Evolutionary conservation across 2,329 filamentous ascomycete genomes (phyloP).

Genomic region (Colletotrichum graminicola): DNA sequence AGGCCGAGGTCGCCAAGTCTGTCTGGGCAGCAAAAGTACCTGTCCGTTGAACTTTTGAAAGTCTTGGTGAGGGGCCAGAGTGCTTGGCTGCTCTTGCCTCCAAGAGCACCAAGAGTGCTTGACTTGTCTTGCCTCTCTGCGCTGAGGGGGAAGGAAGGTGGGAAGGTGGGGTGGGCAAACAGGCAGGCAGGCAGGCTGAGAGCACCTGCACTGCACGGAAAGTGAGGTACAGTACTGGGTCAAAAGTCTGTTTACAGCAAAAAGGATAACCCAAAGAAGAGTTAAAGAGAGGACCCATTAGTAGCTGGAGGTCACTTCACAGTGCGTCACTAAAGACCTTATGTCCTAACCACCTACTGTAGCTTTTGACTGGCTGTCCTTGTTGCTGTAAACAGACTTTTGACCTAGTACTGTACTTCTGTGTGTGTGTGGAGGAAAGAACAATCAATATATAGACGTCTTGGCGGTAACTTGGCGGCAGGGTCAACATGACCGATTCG

Average conservation of each 20-base stretch:
- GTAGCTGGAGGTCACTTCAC: too few relatives aligned
- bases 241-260: too few relatives aligned
- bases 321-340: too few relatives aligned
- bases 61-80: slow-evolving; percentile 20
- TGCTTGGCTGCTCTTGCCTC: neutral
- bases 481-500: slow-evolving; percentile 25
- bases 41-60: slow-evolving; percentile 28
- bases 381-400: too few relatives aligned
- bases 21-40: slow-evolving; percentile 18
- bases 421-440: neutral
- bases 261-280: too few relatives aligned
- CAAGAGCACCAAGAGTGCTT: slow-evolving; percentile 21
- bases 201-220: neutral
- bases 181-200: neutral
- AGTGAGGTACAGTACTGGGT: too few relatives aligned
- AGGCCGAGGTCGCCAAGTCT: slow-evolving; percentile 25
- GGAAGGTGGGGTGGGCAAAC: neutral
- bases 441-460: slow-evolving; percentile 13
- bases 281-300: too few relatives aligned
- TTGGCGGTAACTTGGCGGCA: slow-evolving; percentile 33
- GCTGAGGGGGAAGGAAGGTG: neutral
- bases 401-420: too few relatives aligned
- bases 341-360: too few relatives aligned
- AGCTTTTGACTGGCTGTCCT: too few relatives aligned
- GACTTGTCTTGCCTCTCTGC: slow-evolving; percentile 32